Base-by-base conservation (phyloP, 2,329 filamentous ascomycete genomes). In the Chalaropsis ovoidea region DNA sequence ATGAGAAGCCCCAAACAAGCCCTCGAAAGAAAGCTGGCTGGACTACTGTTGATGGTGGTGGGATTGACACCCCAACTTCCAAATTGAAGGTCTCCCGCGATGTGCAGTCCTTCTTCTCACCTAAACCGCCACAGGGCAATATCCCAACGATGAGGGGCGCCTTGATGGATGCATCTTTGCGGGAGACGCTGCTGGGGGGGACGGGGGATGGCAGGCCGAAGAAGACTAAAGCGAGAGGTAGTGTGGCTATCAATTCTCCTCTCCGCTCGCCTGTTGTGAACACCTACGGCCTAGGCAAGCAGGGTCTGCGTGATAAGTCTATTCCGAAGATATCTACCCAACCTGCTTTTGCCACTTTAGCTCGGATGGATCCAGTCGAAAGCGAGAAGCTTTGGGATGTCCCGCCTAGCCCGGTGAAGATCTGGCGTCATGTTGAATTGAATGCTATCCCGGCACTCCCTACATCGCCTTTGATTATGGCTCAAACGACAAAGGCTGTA, bases 321-420 rank as follows among this genome's bases (percentile, higher is more conserved):
- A 47, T 49, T 19, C 22, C 5, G 5, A 49, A 35, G 27, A 6
- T n/a, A 8, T 24, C 17, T 35, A n/a, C 10, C 7, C 15, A 11
- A 58, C 4, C 6, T 58, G 10, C 31, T 13, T 13, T 11, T 19
- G 31, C 5, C 27, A 58, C 15, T 10, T 17, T 8, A 11, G 15
- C 27, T 58, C 17, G 2, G 15, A 13, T 8, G 4, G 15, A 5
- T 13, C n/a, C 31, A 13, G n/a, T 11, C 10, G 27, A 39, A 58
- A 35, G 31, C 7, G 42, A 17, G 10, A 62, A 45, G 8, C 24
- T 62, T 47, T 62, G 61, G 61, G 61, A 62, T 47, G 42, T 62
- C 17, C 61, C 61, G 10, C 35, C 42, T 8, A 62, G 61, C 41
- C 61, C 61, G 13, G 52, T 58, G 24, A 58, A 39, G n/a, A 35